Evolutionary conservation across 169 alveolate genomes (phyloP).

Genomic region (Cryptosporidium ryanae): DNA sequence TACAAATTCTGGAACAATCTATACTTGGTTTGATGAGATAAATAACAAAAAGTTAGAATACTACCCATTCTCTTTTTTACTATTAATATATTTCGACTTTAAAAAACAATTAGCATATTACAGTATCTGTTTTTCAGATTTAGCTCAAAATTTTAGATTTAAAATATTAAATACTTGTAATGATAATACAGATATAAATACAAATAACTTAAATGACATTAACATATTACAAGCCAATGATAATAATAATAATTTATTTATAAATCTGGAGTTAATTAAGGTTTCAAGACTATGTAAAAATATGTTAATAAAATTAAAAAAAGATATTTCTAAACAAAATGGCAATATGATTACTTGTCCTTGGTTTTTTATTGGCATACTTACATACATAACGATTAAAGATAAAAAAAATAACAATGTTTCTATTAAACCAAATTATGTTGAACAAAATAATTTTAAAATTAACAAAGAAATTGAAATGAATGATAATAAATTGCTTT

Average conservation of each 20-base stretch:
- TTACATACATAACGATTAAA: background rate
- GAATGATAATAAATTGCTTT: background rate
- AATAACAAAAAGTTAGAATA: background rate
- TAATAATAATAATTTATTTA: background rate
- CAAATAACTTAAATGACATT: background rate
- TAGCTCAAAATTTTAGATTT: background rate
- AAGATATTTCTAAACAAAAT: background rate
- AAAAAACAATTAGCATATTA: constrained; percentile 32
- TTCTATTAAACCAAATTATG: background rate
- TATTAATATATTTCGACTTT: constrained; percentile 37
- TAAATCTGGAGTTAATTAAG: no score
- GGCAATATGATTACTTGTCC: constrained; percentile 21
- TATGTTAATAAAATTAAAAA: background rate
- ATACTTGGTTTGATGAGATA: background rate
- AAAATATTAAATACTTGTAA: background rate
- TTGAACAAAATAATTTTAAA: background rate
- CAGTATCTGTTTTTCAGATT: constrained; percentile 21
- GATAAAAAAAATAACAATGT: background rate
- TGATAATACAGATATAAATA: background rate
- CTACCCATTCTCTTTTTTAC: constrained; percentile 26
- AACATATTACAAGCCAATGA: background rate
- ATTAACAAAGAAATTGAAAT: background rate
- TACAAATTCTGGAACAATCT: background rate
- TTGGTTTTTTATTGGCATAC: constrained; percentile 48
- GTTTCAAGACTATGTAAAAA: no score